A percentile compares a stretch with the other conserved stretches of the same genome.
phyloP scores from a whole-genome alignment of 2,329 filamentous ascomycete species.

The Diaporthe ilicicola region DNA sequence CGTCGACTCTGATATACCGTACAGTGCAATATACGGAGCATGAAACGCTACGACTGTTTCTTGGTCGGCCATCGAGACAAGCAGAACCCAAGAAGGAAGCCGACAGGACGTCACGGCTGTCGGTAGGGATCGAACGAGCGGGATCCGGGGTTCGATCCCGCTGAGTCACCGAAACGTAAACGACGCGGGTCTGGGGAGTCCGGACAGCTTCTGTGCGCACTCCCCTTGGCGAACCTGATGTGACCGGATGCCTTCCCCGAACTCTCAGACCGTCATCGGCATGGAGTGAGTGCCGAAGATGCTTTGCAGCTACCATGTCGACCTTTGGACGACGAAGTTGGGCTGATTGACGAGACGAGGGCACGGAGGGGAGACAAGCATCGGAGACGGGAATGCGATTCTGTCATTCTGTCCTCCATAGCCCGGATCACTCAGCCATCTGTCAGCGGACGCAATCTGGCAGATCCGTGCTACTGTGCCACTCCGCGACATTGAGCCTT shows the following conservation, averaged over 20 bases:
- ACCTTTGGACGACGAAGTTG: neutral
- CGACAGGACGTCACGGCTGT: conserved; percentile 8
- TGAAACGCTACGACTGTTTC: conserved; percentile 14
- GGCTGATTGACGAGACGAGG: neutral
- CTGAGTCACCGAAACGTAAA: conserved; percentile 30
- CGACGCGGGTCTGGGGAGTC: conserved; percentile 13
- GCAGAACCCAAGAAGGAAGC: neutral
- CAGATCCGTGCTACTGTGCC: conserved; percentile 18
- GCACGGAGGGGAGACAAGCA: neutral
- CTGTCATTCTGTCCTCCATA: conserved; percentile 3
- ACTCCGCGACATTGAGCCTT: conserved; percentile 5
- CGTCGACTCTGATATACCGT: conserved; percentile 23
- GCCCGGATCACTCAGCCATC: conserved; percentile 23
- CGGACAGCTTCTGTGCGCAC: neutral
- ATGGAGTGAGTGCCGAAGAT: conserved; percentile 17
- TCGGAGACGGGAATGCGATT: neutral
- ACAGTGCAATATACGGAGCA: conserved; percentile 25
- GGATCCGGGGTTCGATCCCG: conserved; percentile 16
- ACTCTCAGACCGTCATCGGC: conserved; percentile 15
- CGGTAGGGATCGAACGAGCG: conserved; percentile 20
- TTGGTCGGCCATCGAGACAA: neutral
- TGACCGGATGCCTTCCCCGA: conserved; percentile 20
- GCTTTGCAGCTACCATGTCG: neutral
- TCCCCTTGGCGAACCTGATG: conserved; percentile 18
- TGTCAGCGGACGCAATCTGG: conserved; percentile 19